Conservation (phyloP, 257 asterid species). For the Primulina tabacum region DNA sequence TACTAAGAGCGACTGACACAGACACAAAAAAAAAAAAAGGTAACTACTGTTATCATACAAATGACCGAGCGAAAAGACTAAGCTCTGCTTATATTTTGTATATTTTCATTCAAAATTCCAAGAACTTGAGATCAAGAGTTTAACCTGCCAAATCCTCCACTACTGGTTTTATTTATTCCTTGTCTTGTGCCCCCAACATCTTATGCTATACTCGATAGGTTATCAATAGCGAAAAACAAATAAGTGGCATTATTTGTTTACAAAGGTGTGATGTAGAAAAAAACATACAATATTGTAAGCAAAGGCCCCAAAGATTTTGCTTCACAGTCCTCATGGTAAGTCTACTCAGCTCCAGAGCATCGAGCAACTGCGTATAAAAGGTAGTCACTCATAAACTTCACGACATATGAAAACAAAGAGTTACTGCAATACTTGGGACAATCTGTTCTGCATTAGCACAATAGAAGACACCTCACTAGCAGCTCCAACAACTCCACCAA, state of each 20-base stretch:
- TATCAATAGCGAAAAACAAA: background rate
- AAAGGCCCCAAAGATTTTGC: constrained; percentile 99
- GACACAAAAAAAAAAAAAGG: too few species aligned
- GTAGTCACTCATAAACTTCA: constrained; percentile 2
- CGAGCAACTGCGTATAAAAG: constrained; percentile 66
- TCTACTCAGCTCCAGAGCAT: constrained; percentile 93
- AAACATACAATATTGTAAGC: constrained; percentile 91
- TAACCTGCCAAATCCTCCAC: background rate
- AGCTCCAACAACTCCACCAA: constrained; percentile 95
- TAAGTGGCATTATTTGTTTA: background rate
- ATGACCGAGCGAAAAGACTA: background rate
- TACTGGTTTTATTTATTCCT: too few species aligned
- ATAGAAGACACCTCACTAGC: constrained; percentile 96
- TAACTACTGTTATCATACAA: background rate
- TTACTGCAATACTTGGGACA: constrained; percentile 66
- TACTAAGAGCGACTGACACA: background rate
- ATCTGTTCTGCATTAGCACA: constrained; percentile 88
- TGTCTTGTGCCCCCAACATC: background rate
- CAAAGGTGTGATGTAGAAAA: constrained; percentile 21
- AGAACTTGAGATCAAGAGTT: background rate
- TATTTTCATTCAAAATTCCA: background rate
- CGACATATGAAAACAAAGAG: constrained; percentile 12
- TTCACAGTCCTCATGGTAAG: constrained; percentile 93
- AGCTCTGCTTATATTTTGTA: background rate
- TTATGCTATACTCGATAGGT: background rate